Evolutionary conservation across 495 filamentous ascomycete genomes (phyloP), one percentile per base, ranked within the genome.

Genomic region (Annulohypoxylon nitens): DNA sequence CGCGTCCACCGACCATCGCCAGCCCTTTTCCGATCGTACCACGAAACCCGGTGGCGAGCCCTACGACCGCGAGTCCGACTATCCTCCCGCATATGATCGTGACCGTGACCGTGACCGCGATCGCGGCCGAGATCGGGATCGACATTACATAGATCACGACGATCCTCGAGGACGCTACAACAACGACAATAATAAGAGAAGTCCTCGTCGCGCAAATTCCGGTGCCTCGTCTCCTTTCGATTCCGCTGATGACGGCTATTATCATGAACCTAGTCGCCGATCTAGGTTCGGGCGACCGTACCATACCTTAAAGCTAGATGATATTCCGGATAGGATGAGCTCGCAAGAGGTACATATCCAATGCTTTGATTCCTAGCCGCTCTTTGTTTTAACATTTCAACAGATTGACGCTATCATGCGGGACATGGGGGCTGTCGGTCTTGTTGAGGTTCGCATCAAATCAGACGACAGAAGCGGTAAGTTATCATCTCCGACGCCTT

Each of bases 401-500:
- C 50, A 78, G 77, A 64, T 78, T 12, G 75, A 78, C 26, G 41
- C 63, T 50, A 61, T 65, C 14, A 75, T 78, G 67, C 70, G 68
- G 11, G 75, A 78, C n/a, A 75, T 73, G 75, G 77, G 77, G 2
- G 77, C 77, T 36, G 57, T 43, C 39, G 70, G 75, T 57, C 70
- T 78, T 43, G 64, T 77, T 16, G 75, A 78, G 23, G 75, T 78
- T 63, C 77, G 77, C 45, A 71, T 77, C 23, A 78, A 77, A 55
- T 77, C 70, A 8, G 77, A 78, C 26, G 72, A 75, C 14, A 74
- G 72, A 57, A 65, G 36, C 55, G 69, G 76, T 77, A 66, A 18
- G 76, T 11, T 58, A 50, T 67, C 3, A 5, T 47, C 53, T 9
- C 9, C 8, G 12, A 41, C 0, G 30, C 33, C 37, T n/a, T 64